Conservation (phyloP, 345 rosid species). For the rapeseed (Brassica napus) region DNA sequence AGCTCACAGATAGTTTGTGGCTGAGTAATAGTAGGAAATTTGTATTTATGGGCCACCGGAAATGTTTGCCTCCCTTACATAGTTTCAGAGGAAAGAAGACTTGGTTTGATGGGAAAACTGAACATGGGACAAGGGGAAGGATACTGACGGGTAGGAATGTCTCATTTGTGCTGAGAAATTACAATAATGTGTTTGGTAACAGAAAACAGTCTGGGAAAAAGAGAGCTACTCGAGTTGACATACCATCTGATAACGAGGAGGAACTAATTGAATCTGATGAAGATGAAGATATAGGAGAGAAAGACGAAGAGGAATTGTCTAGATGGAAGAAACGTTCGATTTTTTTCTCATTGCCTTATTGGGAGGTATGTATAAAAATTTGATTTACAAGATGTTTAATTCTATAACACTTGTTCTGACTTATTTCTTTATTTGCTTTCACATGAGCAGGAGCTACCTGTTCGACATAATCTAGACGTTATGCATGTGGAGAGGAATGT, state of each 20-base stretch:
- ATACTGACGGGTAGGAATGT: not conserved
- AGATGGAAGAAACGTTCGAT: not conserved
- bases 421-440: not conserved
- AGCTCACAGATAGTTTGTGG: not conserved
- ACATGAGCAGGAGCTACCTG: not conserved
- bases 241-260: not conserved
- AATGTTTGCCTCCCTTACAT: too few species aligned
- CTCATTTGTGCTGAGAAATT: not conserved
- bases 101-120: not conserved
- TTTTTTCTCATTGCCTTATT: not conserved
- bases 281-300: not conserved
- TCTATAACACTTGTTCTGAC: not conserved
- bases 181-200: not conserved
- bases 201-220: not conserved
- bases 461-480: not conserved
- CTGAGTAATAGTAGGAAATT: not conserved
- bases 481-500: not conserved
- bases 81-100: not conserved
- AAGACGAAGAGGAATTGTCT: not conserved
- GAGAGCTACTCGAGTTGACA: not conserved
- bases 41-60: not conserved
- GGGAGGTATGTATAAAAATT: not conserved
- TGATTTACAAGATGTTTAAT: not conserved
- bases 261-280: not conserved
- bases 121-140: not conserved